Base-by-base conservation (phyloP, 345 rosid species). In the Euphorbia pulcherrima region DNA sequence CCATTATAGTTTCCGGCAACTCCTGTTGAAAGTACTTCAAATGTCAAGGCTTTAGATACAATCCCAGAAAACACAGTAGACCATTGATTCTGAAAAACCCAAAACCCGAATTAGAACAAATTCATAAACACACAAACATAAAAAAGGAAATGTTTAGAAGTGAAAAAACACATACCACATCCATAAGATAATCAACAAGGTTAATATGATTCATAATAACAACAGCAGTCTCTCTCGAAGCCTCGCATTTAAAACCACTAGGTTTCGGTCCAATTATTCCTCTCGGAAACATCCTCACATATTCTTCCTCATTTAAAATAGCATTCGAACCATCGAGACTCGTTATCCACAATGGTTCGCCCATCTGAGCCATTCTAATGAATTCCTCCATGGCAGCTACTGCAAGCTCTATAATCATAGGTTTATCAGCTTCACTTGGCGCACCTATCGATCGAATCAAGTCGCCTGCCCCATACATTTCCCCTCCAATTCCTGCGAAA, bases 341-440 rank as follows among this genome's bases (percentile, higher is more conserved):
- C 13, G 52, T 75, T 44, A 77, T 73, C 99, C 99, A 95, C 44
- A 95, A 74, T 3, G 97, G 98, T 47, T 92, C 96, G 26, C 68
- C 86, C 78, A 83, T 71, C 71, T 86, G 96, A 71, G 91, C 82
- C 98, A 90, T 88, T 68, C 79, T 76, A 47, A 90, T 23, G 0
- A 95, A 71, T 73, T 95, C 99, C 67, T 90, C 96, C 99, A 95
- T 92, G 28, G 99, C 98, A 14, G 81, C 83, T 33, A 87, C 83
- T 0, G 96, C 99, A 5, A 95, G 87, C 81, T 88, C 94, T 9
- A 95, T 75, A 46, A 92, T 76, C 78, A 84, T 71, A 0, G 90
- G 90, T 74, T 85, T 92, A 52, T 86, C 87, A 0, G 81, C 87
- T 54, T 88, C 92, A 0, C 74, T 79, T 0, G 95, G 90, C 8